Conservation (phyloP, 1,284 basidiomycete species). For the Anthracocystis setariae region DNA sequence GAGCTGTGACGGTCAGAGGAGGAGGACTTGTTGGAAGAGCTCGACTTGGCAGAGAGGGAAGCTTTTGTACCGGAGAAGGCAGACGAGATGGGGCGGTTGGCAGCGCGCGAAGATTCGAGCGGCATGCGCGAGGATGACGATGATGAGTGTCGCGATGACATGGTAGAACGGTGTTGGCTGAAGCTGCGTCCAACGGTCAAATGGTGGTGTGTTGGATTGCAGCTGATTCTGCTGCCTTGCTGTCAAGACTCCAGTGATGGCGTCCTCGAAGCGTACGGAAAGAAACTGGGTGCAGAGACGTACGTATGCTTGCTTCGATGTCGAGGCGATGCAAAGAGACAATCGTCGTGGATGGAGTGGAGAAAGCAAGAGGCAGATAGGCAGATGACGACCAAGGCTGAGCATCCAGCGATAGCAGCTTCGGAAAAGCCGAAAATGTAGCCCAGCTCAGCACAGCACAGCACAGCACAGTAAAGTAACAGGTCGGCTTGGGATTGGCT, state of each 20-base stretch:
- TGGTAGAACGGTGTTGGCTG: background rate
- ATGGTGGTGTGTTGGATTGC: background rate
- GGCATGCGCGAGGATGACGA: conserved; percentile 36
- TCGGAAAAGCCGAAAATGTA: background rate
- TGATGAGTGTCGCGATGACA: conserved; percentile 36
- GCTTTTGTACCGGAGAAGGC: conserved; percentile 47
- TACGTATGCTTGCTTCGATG: background rate
- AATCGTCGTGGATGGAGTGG: background rate
- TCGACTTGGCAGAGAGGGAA: conserved; percentile 31
- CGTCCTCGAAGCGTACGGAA: conserved; percentile 15
- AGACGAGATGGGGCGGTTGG: conserved; percentile 47
- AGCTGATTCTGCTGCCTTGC: background rate
- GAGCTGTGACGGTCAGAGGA: conserved; percentile 14
- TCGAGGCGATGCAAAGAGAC: background rate
- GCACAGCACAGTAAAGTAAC: too few relatives aligned
- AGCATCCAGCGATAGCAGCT: background rate
- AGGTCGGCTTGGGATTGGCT: too few relatives aligned
- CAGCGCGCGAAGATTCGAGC: conserved; percentile 38
- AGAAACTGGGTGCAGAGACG: conserved; percentile 1
- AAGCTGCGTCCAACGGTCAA: background rate
- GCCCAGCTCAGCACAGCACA: too few relatives aligned
- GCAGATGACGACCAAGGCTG: background rate
- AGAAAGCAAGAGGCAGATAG: background rate
- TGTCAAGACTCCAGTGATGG: conserved; percentile 6
- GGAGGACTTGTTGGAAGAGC: conserved; percentile 22